Evolutionary conservation across 164 flowering plant species (phyloP).

Genomic region (Liquidambar formosana): DNA sequence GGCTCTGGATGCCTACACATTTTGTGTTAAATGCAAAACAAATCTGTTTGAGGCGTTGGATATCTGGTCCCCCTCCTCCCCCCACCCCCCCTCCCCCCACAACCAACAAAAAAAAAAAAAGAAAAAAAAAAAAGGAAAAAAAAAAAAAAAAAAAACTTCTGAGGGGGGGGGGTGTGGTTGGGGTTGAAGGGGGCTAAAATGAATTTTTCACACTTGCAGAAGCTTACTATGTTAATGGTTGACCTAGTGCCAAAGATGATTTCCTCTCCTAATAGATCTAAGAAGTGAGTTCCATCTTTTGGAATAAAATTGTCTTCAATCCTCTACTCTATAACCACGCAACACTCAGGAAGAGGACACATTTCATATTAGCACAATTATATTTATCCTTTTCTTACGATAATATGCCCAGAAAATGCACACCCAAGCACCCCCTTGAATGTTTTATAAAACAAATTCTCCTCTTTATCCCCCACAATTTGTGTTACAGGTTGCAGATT

Average conservation of each 20-base stretch:
- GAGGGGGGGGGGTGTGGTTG: no score
- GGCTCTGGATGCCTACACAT: neutral
- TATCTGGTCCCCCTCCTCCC: no score
- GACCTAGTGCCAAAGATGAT: neutral
- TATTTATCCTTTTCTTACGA: neutral
- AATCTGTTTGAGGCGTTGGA: no score
- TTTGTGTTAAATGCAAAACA: neutral
- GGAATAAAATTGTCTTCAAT: neutral
- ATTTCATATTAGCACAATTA: neutral
- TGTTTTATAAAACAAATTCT: no score
- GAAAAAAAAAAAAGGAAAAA: no score
- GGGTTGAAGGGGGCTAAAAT: neutral
- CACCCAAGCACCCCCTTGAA: no score
- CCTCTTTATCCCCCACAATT: neutral
- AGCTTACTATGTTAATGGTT: neutral
- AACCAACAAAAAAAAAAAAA: no score
- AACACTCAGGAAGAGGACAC: neutral
- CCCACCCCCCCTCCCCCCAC: no score
- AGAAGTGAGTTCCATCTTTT: no score
- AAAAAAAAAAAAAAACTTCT: no score
- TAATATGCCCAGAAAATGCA: neutral
- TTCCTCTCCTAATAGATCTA: no score
- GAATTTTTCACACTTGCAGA: neutral
- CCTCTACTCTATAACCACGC: neutral
- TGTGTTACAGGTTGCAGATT: constrained; percentile 81